Base-by-base conservation (phyloP, 164 flowering plant species). In the Vitis riparia region DNA sequence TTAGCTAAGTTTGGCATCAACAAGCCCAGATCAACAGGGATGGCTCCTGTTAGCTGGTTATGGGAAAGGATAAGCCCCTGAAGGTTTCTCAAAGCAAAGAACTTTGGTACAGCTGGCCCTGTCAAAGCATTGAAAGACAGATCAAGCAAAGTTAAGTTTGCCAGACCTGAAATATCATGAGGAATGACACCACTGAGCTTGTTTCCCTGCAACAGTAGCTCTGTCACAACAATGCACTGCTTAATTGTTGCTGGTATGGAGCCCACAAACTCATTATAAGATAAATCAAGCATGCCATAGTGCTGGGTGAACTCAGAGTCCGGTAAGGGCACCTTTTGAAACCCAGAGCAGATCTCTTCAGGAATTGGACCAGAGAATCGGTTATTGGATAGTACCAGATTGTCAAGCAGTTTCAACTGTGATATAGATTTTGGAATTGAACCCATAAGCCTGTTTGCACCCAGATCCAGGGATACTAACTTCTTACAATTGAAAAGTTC, bases 261-360 rank as follows among this genome's bases (percentile, higher is more conserved):
- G 49, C 92, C 90, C 15, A 58, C 75, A 66, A 88, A 69, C 55
- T 75, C 76, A 47, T 88, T 88, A 59, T 82, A 68, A 16, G 92
- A 88, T 27, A 86, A 78, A 75, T 88, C 90, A 60, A 88, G 82
- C 89, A 81, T 82, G 62, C 90, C 92, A 71, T 84, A 87, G 69
- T 88, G 92, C 78, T 88, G 92, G 11, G 66, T 62, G 69, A 74
- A 88, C 72, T 86, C 90, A 12, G 90, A 85, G 73, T 88, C 92
- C 8, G 92, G 85, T 49, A 83, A 66, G n/a, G 84, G 78, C 29
- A 71, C 76, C 72, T 83, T 70, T 65, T 85, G 89, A 68, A 85
- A 88, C 13, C 85, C 90, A 13, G 88, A 86, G 70, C 92, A 88
- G 51, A 88, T 85, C 69, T 81, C 88, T 14, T 76, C 73, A 11